Conservation (phyloP, 176 grass and related monocot genomes). For the bread wheat (Triticum aestivum) region DNA sequence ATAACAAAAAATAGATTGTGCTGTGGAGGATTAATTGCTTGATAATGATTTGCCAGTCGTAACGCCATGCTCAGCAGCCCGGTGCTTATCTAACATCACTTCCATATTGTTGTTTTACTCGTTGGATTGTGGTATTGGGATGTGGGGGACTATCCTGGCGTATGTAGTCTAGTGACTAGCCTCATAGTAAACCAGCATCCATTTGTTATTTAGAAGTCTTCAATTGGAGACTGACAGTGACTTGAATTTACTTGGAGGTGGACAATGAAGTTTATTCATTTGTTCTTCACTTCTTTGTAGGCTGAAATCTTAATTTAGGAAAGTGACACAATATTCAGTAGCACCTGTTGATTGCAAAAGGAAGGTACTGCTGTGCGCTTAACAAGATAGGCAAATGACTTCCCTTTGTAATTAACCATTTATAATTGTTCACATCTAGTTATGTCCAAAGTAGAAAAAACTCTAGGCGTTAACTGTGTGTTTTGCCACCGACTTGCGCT, state of each 20-base stretch:
- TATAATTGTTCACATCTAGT: not conserved
- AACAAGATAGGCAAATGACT: not conserved
- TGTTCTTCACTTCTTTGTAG: not conserved
- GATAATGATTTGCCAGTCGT: not conserved
- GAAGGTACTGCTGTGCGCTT: not conserved
- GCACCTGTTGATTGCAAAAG: not conserved
- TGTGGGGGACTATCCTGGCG: not conserved
- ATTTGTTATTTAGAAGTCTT: too few relatives aligned
- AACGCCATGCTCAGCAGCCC: not conserved
- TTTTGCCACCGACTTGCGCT: too few relatives aligned
- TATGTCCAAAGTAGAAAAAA: not conserved
- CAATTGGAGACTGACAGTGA: not conserved
- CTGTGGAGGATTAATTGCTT: not conserved
- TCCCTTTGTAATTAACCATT: not conserved
- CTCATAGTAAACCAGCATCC: not conserved
- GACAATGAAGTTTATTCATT: not conserved
- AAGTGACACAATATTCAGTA: not conserved
- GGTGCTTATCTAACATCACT: not conserved
- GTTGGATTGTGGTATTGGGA: not conserved
- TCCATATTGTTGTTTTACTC: not conserved
- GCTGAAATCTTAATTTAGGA: not conserved
- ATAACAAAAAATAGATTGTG: not conserved
- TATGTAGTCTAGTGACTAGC: not conserved
- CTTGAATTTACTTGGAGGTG: not conserved
- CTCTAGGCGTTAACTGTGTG: too few relatives aligned